Evolutionary conservation across 1,139 yeast genomes (phyloP).

Genomic region (Hemisphaericaspora subhashii): DNA sequence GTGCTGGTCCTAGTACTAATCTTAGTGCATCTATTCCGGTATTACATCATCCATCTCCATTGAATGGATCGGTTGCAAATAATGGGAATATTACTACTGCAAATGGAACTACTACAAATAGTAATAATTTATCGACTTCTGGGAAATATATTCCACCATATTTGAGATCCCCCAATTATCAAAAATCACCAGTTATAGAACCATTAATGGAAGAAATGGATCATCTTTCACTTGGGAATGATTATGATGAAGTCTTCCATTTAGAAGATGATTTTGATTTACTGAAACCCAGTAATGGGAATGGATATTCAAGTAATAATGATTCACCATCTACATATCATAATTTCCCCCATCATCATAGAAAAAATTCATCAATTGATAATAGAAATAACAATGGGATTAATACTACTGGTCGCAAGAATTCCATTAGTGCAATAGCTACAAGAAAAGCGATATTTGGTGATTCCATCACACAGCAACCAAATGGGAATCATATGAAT

Average conservation of each 20-base stretch:
- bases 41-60: not conserved
- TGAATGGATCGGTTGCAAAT: too few relatives aligned
- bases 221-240: slow-evolving; percentile 28
- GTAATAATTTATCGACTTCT: slow-evolving; percentile 15
- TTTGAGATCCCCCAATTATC: slow-evolving; percentile 39
- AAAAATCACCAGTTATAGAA: slow-evolving; percentile 35
- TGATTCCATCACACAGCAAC: slow-evolving; percentile 2
- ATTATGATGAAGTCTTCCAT: slow-evolving; percentile 45
- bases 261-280: slow-evolving; percentile 44
- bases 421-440: slow-evolving; percentile 4
- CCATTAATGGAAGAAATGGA: slow-evolving; percentile 44
- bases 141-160: slow-evolving; percentile 50
- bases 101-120: slow-evolving; percentile 6
- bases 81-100: slow-evolving; percentile 1
- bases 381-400: not conserved
- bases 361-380: slow-evolving; percentile 1
- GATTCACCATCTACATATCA: slow-evolving; percentile 4
- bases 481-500: too few relatives aligned
- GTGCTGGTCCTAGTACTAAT: slow-evolving; percentile 1
- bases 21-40: slow-evolving; percentile 1
- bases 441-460: slow-evolving; percentile 12
- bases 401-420: slow-evolving; percentile 4
- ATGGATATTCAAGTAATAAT: slow-evolving; percentile 6
- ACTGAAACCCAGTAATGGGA: slow-evolving; percentile 1
- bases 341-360: slow-evolving; percentile 4